Conservation (phyloP, 129 eudicot genomes). For the Logfia minima region DNA sequence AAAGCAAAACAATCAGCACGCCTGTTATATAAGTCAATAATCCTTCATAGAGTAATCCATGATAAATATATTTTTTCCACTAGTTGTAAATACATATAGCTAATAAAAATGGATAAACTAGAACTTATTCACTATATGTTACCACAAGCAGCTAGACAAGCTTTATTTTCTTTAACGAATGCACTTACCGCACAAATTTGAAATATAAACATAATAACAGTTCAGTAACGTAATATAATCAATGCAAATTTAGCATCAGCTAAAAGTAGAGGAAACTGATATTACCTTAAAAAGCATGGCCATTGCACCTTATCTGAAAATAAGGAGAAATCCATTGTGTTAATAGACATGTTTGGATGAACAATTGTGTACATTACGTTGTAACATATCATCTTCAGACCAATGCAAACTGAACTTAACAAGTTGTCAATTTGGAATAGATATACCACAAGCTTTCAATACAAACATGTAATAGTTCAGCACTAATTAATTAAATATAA, state of each 20-base stretch:
- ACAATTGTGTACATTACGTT: slow-evolving; percentile 4
- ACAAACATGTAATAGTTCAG: not conserved
- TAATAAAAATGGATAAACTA: not conserved
- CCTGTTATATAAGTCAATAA: not conserved
- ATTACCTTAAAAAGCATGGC: slow-evolving; percentile 49
- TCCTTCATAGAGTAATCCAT: not conserved
- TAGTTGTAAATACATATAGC: not conserved
- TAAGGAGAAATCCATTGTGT: not conserved
- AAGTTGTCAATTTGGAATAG: not conserved
- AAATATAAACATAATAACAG: not conserved
- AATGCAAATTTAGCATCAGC: not conserved
- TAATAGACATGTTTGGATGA: not conserved
- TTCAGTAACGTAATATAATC: not conserved
- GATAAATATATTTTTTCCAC: not conserved
- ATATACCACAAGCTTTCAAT: not conserved
- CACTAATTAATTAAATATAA: not conserved
- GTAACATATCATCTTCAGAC: not conserved
- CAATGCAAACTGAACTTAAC: not conserved
- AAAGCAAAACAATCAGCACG: not conserved
- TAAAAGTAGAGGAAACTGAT: not conserved
- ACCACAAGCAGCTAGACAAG: too few species aligned
- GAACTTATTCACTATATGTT: not conserved
- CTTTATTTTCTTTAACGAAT: not conserved
- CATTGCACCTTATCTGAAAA: slow-evolving; percentile 38
- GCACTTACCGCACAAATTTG: not conserved